Base-by-base conservation (phyloP, 2,329 filamentous ascomycete species). In the Dactylellina leptospora region DNA sequence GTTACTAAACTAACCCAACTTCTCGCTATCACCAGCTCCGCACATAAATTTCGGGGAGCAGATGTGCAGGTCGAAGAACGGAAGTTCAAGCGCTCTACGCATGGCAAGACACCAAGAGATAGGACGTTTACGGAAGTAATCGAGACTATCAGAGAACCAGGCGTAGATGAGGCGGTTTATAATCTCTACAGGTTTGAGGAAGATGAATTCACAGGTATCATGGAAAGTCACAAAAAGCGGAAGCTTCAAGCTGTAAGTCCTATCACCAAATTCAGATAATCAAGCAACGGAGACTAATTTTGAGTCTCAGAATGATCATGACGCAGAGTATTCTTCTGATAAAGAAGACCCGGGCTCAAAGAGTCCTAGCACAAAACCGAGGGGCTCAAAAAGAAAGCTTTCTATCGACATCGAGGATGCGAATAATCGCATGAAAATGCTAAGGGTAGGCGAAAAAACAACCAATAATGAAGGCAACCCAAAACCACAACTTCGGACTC, bases 151-250 rank as follows among this genome's bases (percentile, higher is more conserved):
- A 6, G 11, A 23, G 16, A 61, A 6, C 56, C 48, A 16, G 56
- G 45, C n/a, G 18, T 55, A 9, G 56, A 70, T 4, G 13, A n/a
- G 4, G 16, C 13, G 5, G 11, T 47, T 1, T 48, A 48, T 18
- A 59, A 60, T n/a, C 25, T 70, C 4, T 70, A 55, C 11, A 61
- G 64, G n/a, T 60, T 70, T 20, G 55, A 56, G 18, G 48, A 56
- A 3, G 40, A 38, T 8, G 56, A 61, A 25, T n/a, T 51, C 25
- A n/a, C 16, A n/a, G 16, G 16, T 23, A 18, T 18, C 13, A 3
- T 20, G 44, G 22, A 16, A 69, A 69, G 36, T 45, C 22, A 30
- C 27, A 36, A 22, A 60, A 40, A 18, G 36, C 40, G 22, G 28
- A 64, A n/a, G n/a, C n/a, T n/a, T n/a, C n/a, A n/a, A n/a, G n/a